Conservation (phyloP, 2,329 filamentous ascomycete species). For the Penicillium sp. region DNA sequence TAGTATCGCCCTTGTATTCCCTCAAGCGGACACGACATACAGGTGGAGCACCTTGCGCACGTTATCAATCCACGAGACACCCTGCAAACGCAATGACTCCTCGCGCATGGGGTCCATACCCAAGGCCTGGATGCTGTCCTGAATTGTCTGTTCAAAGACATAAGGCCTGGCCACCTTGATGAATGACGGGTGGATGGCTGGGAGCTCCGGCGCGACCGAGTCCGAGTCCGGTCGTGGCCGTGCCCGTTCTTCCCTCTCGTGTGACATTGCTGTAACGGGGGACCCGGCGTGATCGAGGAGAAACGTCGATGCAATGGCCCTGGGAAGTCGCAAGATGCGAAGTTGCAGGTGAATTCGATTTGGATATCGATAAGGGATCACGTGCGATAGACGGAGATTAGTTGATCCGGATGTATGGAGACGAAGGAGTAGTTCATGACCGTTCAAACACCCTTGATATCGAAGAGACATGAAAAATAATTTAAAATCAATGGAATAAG, state of each 20-base stretch:
- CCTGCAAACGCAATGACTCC: slow-evolving; percentile 76
- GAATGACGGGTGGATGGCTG: slow-evolving; percentile 60
- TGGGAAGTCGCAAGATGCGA: neutral
- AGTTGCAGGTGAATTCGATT: neutral
- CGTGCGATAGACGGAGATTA: slow-evolving; percentile 12
- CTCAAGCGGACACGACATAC: slow-evolving; percentile 49
- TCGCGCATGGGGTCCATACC: slow-evolving; percentile 75
- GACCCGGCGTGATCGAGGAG: neutral
- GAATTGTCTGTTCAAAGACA: slow-evolving; percentile 76
- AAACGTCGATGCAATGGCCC: neutral
- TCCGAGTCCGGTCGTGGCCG: slow-evolving; percentile 12
- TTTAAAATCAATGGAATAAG: neutral
- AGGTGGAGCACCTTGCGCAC: slow-evolving; percentile 75
- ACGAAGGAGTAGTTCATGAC: too few relatives aligned
- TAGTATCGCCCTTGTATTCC: neutral
- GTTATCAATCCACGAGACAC: slow-evolving; percentile 83
- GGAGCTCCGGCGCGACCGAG: slow-evolving; percentile 19
- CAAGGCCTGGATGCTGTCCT: slow-evolving; percentile 67
- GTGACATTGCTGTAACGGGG: slow-evolving; percentile 17
- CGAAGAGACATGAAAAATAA: neutral
- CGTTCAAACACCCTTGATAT: neutral
- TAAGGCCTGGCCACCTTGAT: slow-evolving; percentile 71
- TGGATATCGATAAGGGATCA: slow-evolving; percentile 10
- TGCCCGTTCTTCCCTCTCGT: slow-evolving; percentile 20
- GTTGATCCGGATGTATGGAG: slow-evolving; percentile 7